Percentiles rank a stretch among this genome's conserved stretches.
These are phyloP conservation scores for Euphorbia lathyris DNA, from an alignment of 345 rosid species.

Conservation along the genomic window DNA sequence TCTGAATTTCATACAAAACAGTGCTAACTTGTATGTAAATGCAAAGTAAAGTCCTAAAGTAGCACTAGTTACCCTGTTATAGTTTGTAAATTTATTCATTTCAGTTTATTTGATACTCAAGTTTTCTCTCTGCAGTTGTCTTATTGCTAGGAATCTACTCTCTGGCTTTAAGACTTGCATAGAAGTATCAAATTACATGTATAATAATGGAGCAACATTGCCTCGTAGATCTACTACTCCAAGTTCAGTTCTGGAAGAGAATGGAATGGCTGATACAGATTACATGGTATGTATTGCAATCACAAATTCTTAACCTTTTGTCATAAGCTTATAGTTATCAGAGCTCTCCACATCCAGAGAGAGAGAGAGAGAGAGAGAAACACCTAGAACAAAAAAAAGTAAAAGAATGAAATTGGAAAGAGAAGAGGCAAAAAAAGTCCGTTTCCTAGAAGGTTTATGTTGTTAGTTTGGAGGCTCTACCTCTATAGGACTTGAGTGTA, in stretches of 20 bases:
- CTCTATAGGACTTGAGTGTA: background rate
- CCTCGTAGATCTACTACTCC: constrained; percentile 54
- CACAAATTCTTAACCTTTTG: constrained; percentile 6
- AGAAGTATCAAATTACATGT: constrained; percentile 85
- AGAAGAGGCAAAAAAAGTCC: too few species aligned
- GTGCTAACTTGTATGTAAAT: background rate
- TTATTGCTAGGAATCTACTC: constrained; percentile 92
- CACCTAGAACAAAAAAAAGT: too few species aligned
- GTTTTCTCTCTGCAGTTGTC: constrained; percentile 64
- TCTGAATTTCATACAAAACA: background rate
- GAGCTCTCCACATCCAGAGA: background rate
- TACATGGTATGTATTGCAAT: constrained; percentile 40
- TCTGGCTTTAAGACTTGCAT: constrained; percentile 93
- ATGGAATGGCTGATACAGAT: constrained; percentile 56
- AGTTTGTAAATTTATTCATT: constrained; percentile 16
- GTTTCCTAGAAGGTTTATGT: too few species aligned
- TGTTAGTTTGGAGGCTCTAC: constrained; percentile 1
- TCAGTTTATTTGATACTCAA: constrained; percentile 7
- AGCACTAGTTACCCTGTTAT: background rate
- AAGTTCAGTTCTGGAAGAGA: constrained; percentile 55
- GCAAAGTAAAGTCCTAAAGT: background rate
- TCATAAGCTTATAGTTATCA: background rate
- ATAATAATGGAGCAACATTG: constrained; percentile 58
- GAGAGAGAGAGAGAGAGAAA: background rate
- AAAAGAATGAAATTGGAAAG: too few species aligned